These are phyloP conservation scores for Leccinum rimulosum DNA, from an alignment of 768 basidiomycete genomes.

Conservation along the genomic window DNA sequence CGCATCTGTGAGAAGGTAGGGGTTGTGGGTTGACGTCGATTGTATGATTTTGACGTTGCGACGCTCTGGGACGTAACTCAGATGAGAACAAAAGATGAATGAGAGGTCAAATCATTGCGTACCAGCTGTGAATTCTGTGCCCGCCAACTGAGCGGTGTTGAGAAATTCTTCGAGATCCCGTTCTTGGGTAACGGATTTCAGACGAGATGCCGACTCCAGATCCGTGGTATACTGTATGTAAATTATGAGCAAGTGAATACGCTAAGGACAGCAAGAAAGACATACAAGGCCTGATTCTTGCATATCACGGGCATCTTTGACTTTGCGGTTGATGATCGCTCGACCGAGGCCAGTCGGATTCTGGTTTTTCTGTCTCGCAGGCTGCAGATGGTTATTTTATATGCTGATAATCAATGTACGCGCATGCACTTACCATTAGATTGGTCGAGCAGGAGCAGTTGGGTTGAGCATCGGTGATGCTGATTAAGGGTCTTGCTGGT, in stretches of 20 bases:
- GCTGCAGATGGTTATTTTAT: constrained; percentile 30
- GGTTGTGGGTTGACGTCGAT: constrained; percentile 62
- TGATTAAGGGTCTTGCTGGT: constrained; percentile 15
- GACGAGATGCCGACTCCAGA: constrained; percentile 57
- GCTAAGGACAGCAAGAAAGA: constrained; percentile 5
- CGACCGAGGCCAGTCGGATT: constrained; percentile 87
- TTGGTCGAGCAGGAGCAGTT: background rate
- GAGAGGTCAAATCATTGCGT: constrained; percentile 16
- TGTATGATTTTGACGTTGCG: constrained; percentile 79
- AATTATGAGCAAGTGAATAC: background rate
- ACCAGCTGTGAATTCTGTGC: constrained; percentile 96
- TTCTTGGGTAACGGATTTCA: constrained; percentile 95
- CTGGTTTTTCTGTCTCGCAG: constrained; percentile 55
- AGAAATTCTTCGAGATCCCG: constrained; percentile 94
- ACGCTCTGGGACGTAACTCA: constrained; percentile 47
- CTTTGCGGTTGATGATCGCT: constrained; percentile 91
- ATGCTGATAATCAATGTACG: background rate
- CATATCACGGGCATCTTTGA: constrained; percentile 36
- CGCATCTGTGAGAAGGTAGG: constrained; percentile 77
- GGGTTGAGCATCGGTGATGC: constrained; percentile 1
- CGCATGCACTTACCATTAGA: background rate
- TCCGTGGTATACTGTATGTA: constrained; percentile 65
- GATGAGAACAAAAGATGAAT: constrained; percentile 5
- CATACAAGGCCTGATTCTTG: constrained; percentile 60
- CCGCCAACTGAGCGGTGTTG: constrained; percentile 91